Percentiles rank a stretch among this genome's conserved stretches.
Evolutionary conservation across 805 yeast species (phyloP).

Genomic region (Zygosaccharomyces gambellarensis): DNA sequence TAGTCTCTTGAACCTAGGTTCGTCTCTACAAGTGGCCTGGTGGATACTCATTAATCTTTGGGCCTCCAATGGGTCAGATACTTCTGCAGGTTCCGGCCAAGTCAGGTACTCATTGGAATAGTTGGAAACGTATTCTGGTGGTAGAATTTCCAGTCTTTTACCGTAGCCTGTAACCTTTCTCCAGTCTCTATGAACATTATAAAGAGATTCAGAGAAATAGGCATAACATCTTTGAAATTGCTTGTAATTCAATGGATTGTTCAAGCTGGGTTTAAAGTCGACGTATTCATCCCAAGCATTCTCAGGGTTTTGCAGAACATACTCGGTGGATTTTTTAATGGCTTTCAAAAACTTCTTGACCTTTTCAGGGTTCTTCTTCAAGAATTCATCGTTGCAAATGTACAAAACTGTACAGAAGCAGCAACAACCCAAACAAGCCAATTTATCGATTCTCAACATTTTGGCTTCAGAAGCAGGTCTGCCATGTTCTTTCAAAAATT

Average conservation of each 20-base stretch:
- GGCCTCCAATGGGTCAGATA: slow-evolving; percentile 43
- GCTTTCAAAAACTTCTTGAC: slow-evolving; percentile 44
- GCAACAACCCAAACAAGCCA: slow-evolving; percentile 55
- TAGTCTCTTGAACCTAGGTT: slow-evolving; percentile 48
- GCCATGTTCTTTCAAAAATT: slow-evolving; percentile 41
- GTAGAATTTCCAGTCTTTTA: slow-evolving; percentile 48
- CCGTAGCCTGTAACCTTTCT: slow-evolving; percentile 51
- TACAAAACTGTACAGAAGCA: slow-evolving; percentile 54
- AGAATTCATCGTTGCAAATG: slow-evolving; percentile 48
- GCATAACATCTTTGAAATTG: slow-evolving; percentile 52
- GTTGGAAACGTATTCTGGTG: slow-evolving; percentile 45
- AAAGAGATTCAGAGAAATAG: slow-evolving; percentile 46
- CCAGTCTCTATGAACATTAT: slow-evolving; percentile 55
- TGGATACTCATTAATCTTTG: slow-evolving; percentile 45
- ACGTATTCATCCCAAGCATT: slow-evolving; percentile 44
- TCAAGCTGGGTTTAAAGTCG: slow-evolving; percentile 46
- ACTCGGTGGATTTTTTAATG: slow-evolving; percentile 48
- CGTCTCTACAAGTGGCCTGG: slow-evolving; percentile 43
- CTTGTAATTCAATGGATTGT: slow-evolving; percentile 39
- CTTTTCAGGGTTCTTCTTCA: slow-evolving; percentile 44
- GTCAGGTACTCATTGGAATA: slow-evolving; percentile 47
- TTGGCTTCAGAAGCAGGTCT: slow-evolving; percentile 44
- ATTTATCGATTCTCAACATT: slow-evolving; percentile 52
- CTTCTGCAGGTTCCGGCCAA: slow-evolving; percentile 48
- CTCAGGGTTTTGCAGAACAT: slow-evolving; percentile 40